These are phyloP conservation scores for Microsporum canis DNA, from an alignment of 2,329 filamentous ascomycete genomes.

Conservation along the genomic window DNA sequence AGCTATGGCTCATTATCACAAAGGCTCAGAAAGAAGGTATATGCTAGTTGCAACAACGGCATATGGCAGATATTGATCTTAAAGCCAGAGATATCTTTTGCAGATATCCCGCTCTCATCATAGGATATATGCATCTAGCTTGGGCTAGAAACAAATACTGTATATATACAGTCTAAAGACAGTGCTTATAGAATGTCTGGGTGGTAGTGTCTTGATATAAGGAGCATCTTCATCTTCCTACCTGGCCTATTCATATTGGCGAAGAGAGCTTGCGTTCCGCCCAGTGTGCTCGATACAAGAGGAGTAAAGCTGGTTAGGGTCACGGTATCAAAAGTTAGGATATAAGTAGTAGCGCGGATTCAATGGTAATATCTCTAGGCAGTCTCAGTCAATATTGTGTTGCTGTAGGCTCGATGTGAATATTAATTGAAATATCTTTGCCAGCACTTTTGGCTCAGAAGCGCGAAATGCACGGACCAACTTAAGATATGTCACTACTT, in stretches of 20 bases:
- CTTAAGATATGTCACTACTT: not conserved
- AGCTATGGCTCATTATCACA: not conserved
- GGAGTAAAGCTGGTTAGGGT: not conserved
- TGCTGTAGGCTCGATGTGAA: not conserved
- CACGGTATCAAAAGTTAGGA: not conserved
- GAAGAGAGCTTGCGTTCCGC: not conserved
- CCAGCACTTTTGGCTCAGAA: not conserved
- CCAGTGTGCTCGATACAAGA: not conserved
- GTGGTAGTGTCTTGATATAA: not conserved
- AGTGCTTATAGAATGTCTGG: not conserved
- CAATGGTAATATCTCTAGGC: not conserved
- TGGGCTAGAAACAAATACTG: not conserved
- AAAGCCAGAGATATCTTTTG: not conserved
- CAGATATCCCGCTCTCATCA: not conserved
- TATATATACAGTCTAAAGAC: not conserved
- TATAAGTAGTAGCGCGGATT: not conserved
- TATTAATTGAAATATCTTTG: not conserved
- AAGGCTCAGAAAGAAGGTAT: not conserved
- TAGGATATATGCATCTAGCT: not conserved
- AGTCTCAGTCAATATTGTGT: not conserved
- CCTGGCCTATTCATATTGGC: conserved; percentile 40
- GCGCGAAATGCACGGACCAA: conserved; percentile 3
- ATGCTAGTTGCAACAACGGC: not conserved
- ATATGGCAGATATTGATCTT: not conserved
- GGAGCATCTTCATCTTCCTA: conserved; percentile 27